Base-by-base conservation (phyloP, 1,284 basidiomycete genomes). In the Moniliella sp. region DNA sequence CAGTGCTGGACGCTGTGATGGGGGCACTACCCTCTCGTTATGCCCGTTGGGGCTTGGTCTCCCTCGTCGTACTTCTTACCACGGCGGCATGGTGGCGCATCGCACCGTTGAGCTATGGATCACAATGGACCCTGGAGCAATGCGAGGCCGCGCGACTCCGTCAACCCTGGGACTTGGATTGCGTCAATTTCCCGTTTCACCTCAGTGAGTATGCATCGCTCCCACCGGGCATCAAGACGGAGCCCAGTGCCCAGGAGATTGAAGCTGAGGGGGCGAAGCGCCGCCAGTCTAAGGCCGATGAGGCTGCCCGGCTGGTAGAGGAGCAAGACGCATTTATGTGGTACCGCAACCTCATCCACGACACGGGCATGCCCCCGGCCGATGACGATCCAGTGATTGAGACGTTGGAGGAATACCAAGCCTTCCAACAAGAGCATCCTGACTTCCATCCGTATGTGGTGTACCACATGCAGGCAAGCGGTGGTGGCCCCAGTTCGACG, bases 81-180 rank as follows among this genome's bases (percentile, higher is more conserved):
- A 61, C 88, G 15, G 78, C 74, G 69, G 74, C 74, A 39, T 94
- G 75, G 64, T 66, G 67, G 28, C 70, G 76, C 51, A 78, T 83
- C 56, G 77, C 75, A 42, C 78, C 88, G 0, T 61, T 97, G 30
- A 68, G 72, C 0, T 97, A 97, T 59, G 91, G 81, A 0, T 70
- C 63, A 12, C 68, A 71, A 0, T 97, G 91, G 91, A 97, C 84
- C 17, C 75, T 69, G 61, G 55, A 54, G 9, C 69, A 78, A 39
- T 97, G 88, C 55, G 63, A 72, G 38, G 68, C 66, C 28, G 75
- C 83, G 4, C 74, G 75, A 53, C 84, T 81, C 79, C 50, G 84
- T 33, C 79, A 76, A 64, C 76, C 73, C 2, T 97, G 91, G 88
- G 91, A 99, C 62, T 94, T 97, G 58, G 72, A 74, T 34, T 94